phyloP scores from a whole-genome alignment of 2,329 filamentous ascomycete genomes.

The Simplicillium sp. region DNA sequence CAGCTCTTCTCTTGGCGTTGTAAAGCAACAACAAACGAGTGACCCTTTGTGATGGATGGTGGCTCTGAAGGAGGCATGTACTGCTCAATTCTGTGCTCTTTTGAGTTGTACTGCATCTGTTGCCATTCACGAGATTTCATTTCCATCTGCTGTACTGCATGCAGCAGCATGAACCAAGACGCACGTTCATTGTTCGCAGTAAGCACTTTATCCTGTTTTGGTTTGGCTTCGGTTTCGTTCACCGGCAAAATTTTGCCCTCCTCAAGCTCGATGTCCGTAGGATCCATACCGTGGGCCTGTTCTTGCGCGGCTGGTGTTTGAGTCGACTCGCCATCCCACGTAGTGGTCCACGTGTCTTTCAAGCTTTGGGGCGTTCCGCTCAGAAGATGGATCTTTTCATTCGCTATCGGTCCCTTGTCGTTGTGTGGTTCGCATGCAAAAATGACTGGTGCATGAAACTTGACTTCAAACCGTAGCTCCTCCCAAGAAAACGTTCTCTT shows the following conservation, averaged over 20 bases:
- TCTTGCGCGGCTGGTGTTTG: too few relatives aligned
- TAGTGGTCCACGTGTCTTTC: slow-evolving; percentile 19
- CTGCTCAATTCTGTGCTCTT: slow-evolving; percentile 5
- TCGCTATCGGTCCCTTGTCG: slow-evolving; percentile 21
- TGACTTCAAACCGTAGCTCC: slow-evolving; percentile 39
- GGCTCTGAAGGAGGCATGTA: slow-evolving; percentile 14
- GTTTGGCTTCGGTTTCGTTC: not conserved
- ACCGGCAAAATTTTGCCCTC: slow-evolving; percentile 16
- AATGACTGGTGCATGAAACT: slow-evolving; percentile 39
- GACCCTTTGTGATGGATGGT: slow-evolving; percentile 17
- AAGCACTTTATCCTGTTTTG: slow-evolving; percentile 29
- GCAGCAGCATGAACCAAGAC: slow-evolving; percentile 43
- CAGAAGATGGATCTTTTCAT: slow-evolving; percentile 24
- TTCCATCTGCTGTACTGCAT: slow-evolving; percentile 40
- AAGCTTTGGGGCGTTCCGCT: slow-evolving; percentile 27
- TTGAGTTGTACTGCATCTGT: slow-evolving; percentile 19
- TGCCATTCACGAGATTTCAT: slow-evolving; percentile 37
- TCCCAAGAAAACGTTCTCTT: slow-evolving; percentile 27
- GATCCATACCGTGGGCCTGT: too few relatives aligned
- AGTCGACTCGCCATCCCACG: too few relatives aligned
- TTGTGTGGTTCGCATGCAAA: slow-evolving; percentile 37
- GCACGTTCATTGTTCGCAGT: slow-evolving; percentile 48
- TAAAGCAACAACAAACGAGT: slow-evolving; percentile 34
- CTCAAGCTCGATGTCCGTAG: slow-evolving; percentile 14
- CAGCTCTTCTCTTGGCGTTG: slow-evolving; percentile 37